Conservation (phyloP, 768 basidiomycete species). For the Erythrobasidium yunnanense region DNA sequence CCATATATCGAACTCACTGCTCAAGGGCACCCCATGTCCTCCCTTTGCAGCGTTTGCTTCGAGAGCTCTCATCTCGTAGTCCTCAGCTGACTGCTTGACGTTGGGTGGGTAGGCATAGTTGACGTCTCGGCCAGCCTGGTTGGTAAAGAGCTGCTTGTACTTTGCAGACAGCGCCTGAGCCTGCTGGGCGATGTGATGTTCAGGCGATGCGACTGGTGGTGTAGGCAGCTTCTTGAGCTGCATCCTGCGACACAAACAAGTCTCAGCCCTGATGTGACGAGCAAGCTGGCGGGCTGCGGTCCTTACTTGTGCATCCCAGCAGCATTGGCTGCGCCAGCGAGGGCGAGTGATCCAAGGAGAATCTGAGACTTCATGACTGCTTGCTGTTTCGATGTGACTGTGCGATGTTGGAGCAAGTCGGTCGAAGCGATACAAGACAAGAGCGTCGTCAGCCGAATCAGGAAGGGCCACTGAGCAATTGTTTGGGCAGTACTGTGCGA, state of each 20-base stretch:
- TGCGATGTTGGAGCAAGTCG: neutral
- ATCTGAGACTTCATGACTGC: neutral
- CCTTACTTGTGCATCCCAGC: slow-evolving; percentile 42
- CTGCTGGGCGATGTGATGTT: slow-evolving; percentile 75
- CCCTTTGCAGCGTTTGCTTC: slow-evolving; percentile 49
- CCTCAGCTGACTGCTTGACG: slow-evolving; percentile 49
- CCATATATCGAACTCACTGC: slow-evolving; percentile 52
- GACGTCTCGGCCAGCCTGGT: slow-evolving; percentile 43
- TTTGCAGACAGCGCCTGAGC: slow-evolving; percentile 61
- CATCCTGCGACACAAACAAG: slow-evolving; percentile 50
- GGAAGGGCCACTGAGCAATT: neutral
- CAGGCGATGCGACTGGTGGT: slow-evolving; percentile 49
- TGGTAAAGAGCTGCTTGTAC: slow-evolving; percentile 44
- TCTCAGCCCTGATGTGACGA: neutral
- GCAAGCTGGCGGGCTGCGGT: neutral
- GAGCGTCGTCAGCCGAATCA: slow-evolving; percentile 12
- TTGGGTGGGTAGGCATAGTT: slow-evolving; percentile 52
- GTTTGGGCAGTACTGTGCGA: neutral
- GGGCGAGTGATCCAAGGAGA: slow-evolving; percentile 4
- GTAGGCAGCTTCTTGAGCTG: slow-evolving; percentile 66
- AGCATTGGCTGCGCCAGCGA: slow-evolving; percentile 38
- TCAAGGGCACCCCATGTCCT: slow-evolving; percentile 78
- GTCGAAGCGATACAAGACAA: neutral
- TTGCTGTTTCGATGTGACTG: neutral
- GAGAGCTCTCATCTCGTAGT: slow-evolving; percentile 39